Evolutionary conservation across 768 basidiomycete genomes (phyloP), one percentile per base, ranked within the genome.

Genomic region (Favolaschia claudopus): DNA sequence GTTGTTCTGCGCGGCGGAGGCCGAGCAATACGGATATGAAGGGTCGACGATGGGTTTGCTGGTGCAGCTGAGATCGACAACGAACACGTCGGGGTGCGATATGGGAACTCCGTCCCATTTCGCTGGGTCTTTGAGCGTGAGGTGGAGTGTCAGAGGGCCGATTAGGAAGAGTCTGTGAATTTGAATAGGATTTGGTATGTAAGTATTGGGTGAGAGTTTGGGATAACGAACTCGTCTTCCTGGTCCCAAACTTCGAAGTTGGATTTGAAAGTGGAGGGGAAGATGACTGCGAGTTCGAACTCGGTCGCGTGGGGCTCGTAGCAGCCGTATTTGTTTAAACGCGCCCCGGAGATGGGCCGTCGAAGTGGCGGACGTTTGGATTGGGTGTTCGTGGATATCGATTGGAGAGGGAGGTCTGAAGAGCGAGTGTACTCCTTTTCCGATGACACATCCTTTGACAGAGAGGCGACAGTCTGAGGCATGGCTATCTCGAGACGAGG

Each of bases 21-120:
- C 46, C 37, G 56, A 24, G 64, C 37, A 39, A 55, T 62, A 57
- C 50, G 66, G 46, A 62, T 53, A 28, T 56, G 67, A 15, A 60
- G 61, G 42, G 32, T 57, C 43, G 34, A 46, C 71, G 54, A 56
- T 60, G 36, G 56, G 66, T 66, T 49, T 57, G 15, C 61, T 64
- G 45, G 67, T 62, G 69, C 76, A 77, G 22, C 61, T 63, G 54
- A 79, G 65, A 45, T 77, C 73, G 50, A 76, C 62, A 34, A 76
- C 65, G 42, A 64, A 58, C 9, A 76, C 68, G 49, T 75, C 71
- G 14, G 77, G 77, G 25, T 70, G 59, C n/a, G 72, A 58, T 33
- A 79, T 59, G 14, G 75, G 69, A n/a, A 60, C 56, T 13, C 64
- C 66, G 5, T 65, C 52, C 70, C 72, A 79, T 14, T 60, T 58